Evolutionary conservation across 371 early-diverging fungal genomes (phyloP).

Genomic region (Mucor circinelloides): DNA sequence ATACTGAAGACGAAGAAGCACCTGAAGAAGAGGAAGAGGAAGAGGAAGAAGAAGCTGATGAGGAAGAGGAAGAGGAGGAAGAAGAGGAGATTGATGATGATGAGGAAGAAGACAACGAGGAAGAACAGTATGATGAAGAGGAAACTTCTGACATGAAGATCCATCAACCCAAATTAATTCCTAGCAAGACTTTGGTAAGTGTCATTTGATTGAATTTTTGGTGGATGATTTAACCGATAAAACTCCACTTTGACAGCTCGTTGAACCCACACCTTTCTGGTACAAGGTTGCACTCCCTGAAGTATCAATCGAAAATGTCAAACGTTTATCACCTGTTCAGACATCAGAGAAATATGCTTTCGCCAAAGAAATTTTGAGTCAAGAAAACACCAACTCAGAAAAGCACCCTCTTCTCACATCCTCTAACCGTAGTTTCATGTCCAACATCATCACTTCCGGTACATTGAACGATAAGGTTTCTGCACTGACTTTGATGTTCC

Average conservation of each 20-base stretch:
- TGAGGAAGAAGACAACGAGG: constrained; percentile 5
- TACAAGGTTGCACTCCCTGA: constrained; percentile 41
- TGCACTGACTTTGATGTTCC: constrained; percentile 88
- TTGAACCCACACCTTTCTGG: constrained; percentile 63
- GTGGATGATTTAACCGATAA: neutral
- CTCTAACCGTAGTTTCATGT: constrained; percentile 84
- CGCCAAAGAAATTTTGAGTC: constrained; percentile 67
- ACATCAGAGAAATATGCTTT: constrained; percentile 50
- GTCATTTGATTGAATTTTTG: neutral
- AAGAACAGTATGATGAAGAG: constrained; percentile 16
- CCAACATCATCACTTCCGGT: constrained; percentile 87
- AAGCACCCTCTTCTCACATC: constrained; percentile 59
- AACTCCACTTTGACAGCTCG: constrained; percentile 14
- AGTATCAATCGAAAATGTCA: constrained; percentile 29
- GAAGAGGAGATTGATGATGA: constrained; percentile 5
- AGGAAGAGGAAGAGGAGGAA: constrained; percentile 19
- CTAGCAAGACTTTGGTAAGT: constrained; percentile 22
- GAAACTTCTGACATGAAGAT: constrained; percentile 23
- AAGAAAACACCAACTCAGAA: constrained; percentile 73
- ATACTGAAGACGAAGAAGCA: constrained; percentile 30
- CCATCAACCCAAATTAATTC: constrained; percentile 13
- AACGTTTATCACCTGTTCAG: constrained; percentile 39
- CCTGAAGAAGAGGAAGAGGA: constrained; percentile 26
- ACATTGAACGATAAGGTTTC: constrained; percentile 92
- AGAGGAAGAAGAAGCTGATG: constrained; percentile 9